A percentile compares a stretch with the other conserved stretches of the same genome.
Evolutionary conservation across 225 moss, liverwort and hornwort species (phyloP).

Genomic region (Neckera pumila): DNA sequence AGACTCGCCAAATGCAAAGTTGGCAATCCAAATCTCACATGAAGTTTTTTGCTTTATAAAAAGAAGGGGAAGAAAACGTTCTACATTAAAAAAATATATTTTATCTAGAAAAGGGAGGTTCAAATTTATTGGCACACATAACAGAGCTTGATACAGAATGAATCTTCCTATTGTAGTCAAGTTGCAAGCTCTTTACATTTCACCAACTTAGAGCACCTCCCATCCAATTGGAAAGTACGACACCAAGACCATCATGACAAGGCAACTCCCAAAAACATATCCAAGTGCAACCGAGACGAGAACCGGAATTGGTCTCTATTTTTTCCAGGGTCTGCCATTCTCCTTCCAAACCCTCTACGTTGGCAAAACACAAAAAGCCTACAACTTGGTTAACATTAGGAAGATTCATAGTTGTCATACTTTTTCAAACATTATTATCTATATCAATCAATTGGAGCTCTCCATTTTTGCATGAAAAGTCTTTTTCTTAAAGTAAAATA

Average conservation of each 20-base stretch:
- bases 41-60: not conserved
- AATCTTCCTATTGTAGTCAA: not conserved
- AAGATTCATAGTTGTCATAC: not conserved
- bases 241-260: fast-evolving
- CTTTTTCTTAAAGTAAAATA: not conserved
- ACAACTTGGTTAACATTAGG: too few species aligned
- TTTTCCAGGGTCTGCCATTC: fast-evolving
- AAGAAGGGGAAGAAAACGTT: not conserved
- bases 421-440: not conserved
- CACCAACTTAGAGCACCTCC: too few species aligned
- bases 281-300: fast-evolving
- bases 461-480: not conserved
- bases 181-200: not conserved
- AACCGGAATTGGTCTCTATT: fast-evolving
- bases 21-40: not conserved
- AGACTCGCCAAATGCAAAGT: not conserved
- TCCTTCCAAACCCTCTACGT: not conserved
- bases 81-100: not conserved
- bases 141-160: not conserved
- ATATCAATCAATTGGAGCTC: not conserved
- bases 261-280: fast-evolving
- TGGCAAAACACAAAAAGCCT: not conserved
- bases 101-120: not conserved
- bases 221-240: not conserved
- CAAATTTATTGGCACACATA: not conserved